Evolutionary conservation across 192 early-diverging fungal species (phyloP), one percentile per base, ranked within the genome.

Genomic region (Jimgerdemannia lactiflua): DNA sequence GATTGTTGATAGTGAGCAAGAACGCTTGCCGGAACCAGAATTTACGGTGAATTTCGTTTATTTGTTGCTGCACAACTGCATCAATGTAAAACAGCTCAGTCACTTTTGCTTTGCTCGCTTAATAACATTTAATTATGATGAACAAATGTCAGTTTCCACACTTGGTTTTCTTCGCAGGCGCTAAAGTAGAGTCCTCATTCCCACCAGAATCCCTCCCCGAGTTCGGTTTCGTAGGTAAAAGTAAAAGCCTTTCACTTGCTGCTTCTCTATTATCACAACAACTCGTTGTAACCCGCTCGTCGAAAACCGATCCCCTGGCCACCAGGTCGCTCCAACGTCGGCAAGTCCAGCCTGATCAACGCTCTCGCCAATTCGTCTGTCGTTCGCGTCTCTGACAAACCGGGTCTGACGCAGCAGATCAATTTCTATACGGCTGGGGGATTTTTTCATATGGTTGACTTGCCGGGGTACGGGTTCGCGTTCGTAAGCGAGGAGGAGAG

Each of bases 391-490:
- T 92, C 91, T 4, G 87, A 89, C 74, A 90, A 89, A 73, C 93
- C 93, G 4, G 93, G 93, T 39, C 74, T 93, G 20, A 94, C 93
- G n/a, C 91, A 89, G 74, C 91, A 92, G 84, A 77, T 94, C 72
- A 94, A 94, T 82, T 94, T 93, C 83, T 94, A 91, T 78, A 84
- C 86, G 14, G 91, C 86, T 17, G 86, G 84, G 17, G 80, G 80
- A 10, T 85, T 88, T 69, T 89, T 93, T 70, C 83, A 86, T 66
- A 81, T 94, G 68, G 86, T 93, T 3, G 93, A 94, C 75, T 93
- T 94, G 93, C 93, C 93, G 6, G 93, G 93, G 65, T 93, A 93
- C 77, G 93, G 93, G 42, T 94, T 94, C 81, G 93, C 93, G 3
- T 92, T 86, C 82, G 91, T 85, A 39, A 89, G 93, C 63, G 90